These are phyloP conservation scores for Sordariomycetes sp. DNA, from an alignment of 2,329 filamentous ascomycete species.

Conservation along the genomic window DNA sequence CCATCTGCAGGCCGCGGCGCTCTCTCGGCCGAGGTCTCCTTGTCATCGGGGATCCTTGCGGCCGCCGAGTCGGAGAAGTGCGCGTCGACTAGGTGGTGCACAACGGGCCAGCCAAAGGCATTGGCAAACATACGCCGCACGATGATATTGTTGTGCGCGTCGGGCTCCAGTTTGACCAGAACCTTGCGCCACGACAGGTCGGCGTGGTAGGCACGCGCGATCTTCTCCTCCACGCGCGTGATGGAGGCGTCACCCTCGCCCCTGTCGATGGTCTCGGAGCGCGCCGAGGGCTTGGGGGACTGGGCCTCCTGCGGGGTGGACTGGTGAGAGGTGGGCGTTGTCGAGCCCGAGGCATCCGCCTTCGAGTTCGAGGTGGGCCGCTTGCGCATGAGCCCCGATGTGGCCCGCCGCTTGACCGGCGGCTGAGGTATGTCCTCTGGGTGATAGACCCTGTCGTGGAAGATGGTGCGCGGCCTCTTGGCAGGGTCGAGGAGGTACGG, in stretches of 20 bases:
- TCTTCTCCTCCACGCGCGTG: constrained; percentile 96
- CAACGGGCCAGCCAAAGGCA: constrained; percentile 92
- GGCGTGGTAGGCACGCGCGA: constrained; percentile 87
- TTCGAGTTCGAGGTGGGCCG: constrained; percentile 15
- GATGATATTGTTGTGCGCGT: constrained; percentile 97
- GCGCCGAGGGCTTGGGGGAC: neutral
- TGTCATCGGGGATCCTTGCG: constrained; percentile 55
- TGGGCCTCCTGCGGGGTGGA: neutral
- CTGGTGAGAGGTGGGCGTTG: constrained; percentile 15
- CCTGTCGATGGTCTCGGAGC: neutral
- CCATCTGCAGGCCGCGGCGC: constrained; percentile 27
- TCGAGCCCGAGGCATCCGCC: constrained; percentile 10
- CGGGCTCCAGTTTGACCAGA: constrained; percentile 85
- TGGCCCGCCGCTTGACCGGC: constrained; percentile 46
- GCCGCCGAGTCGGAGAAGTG: constrained; percentile 69
- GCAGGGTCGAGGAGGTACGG: constrained; percentile 79
- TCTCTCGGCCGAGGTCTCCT: constrained; percentile 57
- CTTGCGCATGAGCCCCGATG: constrained; percentile 16
- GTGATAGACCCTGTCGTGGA: constrained; percentile 93
- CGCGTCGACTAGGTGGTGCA: constrained; percentile 88
- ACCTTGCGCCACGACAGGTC: constrained; percentile 95
- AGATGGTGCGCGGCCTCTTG: constrained; percentile 77
- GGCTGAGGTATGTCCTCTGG: constrained; percentile 85
- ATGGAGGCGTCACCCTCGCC: constrained; percentile 38
- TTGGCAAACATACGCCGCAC: constrained; percentile 95